These are phyloP conservation scores for Colletotrichum agaves DNA, from an alignment of 2,329 filamentous ascomycete species.

Conservation along the genomic window DNA sequence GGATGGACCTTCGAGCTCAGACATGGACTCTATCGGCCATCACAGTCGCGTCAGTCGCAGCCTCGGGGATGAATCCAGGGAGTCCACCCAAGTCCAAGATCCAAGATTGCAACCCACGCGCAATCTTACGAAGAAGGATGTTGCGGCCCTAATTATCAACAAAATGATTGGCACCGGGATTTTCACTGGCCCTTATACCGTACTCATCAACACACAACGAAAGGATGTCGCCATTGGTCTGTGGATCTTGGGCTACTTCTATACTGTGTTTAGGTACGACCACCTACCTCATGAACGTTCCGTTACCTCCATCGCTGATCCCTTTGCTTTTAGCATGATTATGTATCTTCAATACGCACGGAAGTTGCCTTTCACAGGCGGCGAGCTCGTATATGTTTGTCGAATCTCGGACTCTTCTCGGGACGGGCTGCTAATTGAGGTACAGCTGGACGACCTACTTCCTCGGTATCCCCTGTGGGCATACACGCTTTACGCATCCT, in stretches of 20 bases:
- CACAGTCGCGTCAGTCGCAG: no score
- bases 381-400: neutral
- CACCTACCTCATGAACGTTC: neutral
- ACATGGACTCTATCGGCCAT: no score
- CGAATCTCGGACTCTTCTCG: neutral
- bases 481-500: neutral
- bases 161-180: constrained; percentile 1
- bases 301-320: neutral
- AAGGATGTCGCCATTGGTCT: neutral
- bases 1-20: no score
- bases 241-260: neutral
- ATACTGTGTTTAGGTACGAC: neutral
- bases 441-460: neutral
- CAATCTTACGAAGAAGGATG: neutral
- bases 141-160: neutral
- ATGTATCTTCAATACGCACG: neutral
- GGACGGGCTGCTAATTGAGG: no score
- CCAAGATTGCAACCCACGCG: neutral
- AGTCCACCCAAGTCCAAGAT: no score
- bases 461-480: neutral
- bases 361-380: neutral
- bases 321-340: neutral
- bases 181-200: neutral
- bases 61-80: no score
- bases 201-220: neutral